Evolutionary conservation across 805 yeast species (phyloP).

Genomic region (Pichia membranifaciens): DNA sequence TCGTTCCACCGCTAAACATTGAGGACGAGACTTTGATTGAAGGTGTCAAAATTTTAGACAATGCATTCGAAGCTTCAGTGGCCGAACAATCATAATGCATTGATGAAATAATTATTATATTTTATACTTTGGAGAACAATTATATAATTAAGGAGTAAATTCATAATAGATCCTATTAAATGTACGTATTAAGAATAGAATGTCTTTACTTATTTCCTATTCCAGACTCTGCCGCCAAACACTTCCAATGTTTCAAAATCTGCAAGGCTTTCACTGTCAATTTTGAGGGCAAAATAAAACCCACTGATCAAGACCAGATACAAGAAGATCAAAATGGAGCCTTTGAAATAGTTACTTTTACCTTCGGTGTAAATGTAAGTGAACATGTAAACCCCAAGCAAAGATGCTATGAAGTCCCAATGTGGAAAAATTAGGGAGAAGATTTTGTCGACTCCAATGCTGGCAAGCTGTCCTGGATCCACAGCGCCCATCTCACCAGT

Average conservation of each 20-base stretch:
- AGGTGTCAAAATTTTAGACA: conserved; percentile 67
- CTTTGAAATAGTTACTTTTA: conserved; percentile 92
- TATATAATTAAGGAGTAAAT: not conserved
- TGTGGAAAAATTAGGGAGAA: conserved; percentile 87
- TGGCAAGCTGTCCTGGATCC: not conserved
- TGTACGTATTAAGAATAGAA: too few species aligned
- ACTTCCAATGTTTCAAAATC: not conserved
- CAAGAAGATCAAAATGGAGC: conserved; percentile 75
- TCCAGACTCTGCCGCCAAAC: conserved; percentile 7
- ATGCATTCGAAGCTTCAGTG: conserved; percentile 40
- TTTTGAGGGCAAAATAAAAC: conserved; percentile 57
- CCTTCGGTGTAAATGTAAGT: conserved; percentile 96
- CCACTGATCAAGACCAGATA: conserved; percentile 75
- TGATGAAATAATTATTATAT: not conserved
- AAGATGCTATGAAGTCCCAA: conserved; percentile 88
- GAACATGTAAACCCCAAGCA: conserved; percentile 81
- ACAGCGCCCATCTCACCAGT: not conserved
- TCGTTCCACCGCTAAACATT: conserved; percentile 89
- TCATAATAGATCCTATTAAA: too few species aligned
- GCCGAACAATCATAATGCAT: not conserved
- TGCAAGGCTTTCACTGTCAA: conserved; percentile 23
- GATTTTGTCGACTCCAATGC: conserved; percentile 31
- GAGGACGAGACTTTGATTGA: conserved; percentile 58
- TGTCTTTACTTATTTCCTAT: not conserved
- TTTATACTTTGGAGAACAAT: not conserved